Evolutionary conservation across 2,329 filamentous ascomycete species (phyloP).

Genomic region (Sporothrix phasma): DNA sequence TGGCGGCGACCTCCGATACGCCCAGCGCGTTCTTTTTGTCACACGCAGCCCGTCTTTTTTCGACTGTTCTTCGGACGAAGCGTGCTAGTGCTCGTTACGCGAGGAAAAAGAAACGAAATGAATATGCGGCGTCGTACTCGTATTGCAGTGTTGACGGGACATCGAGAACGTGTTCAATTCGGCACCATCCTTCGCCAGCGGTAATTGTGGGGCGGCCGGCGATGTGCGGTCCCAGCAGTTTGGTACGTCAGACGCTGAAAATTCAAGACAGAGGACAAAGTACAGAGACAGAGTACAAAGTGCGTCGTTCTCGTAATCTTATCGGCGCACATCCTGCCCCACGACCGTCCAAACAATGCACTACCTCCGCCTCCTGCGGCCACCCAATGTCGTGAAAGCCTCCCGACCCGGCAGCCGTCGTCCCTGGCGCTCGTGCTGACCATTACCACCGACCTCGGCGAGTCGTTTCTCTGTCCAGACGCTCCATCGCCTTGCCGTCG

Average conservation of each 20-base stretch:
- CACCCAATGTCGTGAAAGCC: slow-evolving; percentile 30
- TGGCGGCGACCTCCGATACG: slow-evolving; percentile 9
- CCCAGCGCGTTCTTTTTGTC: background rate
- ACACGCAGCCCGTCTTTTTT: too few species aligned
- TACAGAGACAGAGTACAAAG: background rate
- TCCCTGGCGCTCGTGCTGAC: slow-evolving; percentile 39
- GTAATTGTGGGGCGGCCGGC: slow-evolving; percentile 2
- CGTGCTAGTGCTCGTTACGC: too few species aligned
- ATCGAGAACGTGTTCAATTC: too few species aligned
- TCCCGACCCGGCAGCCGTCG: background rate
- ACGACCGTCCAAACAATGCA: too few species aligned
- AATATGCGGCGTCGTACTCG: too few species aligned
- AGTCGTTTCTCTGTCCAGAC: slow-evolving; percentile 41
- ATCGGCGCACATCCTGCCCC: too few species aligned
- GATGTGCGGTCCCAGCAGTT: background rate
- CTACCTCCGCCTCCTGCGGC: slow-evolving; percentile 45
- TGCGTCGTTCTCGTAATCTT: background rate
- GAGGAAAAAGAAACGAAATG: too few species aligned
- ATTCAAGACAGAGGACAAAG: background rate
- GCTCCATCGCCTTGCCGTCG: slow-evolving; percentile 34
- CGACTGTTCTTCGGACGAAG: too few species aligned
- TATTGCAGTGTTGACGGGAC: too few species aligned
- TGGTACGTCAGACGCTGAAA: background rate
- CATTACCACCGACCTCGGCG: slow-evolving; percentile 49
- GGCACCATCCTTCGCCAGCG: too few species aligned